Evolutionary conservation across 805 yeast genomes (phyloP).

Genomic region (Isabelozyma pseudorhagii): DNA sequence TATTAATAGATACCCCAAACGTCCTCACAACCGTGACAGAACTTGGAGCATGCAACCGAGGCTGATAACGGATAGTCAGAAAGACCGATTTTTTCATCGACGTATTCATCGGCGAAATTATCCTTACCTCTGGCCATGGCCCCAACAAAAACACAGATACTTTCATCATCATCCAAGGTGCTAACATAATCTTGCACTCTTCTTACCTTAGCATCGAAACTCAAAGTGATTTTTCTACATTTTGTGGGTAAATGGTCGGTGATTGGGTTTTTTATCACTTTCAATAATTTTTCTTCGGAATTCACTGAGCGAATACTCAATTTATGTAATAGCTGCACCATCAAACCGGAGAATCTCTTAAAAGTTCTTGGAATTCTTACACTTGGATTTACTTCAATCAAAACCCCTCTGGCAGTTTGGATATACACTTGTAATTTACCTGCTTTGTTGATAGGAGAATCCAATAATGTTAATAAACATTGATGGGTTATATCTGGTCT

Average conservation of each 20-base stretch:
- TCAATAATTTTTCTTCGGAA: constrained; percentile 89
- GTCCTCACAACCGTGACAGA: constrained; percentile 98
- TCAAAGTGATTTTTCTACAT: constrained; percentile 88
- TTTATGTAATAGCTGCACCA: constrained; percentile 95
- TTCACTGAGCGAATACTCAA: constrained; percentile 91
- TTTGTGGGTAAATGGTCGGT: constrained; percentile 96
- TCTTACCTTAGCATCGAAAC: constrained; percentile 86
- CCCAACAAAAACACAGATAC: constrained; percentile 97
- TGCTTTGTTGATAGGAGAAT: constrained; percentile 97
- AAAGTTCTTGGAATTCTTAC: constrained; percentile 98
- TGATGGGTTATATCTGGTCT: constrained; percentile 99
- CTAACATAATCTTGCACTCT: constrained; percentile 85
- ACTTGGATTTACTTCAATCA: constrained; percentile 92
- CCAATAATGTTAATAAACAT: constrained; percentile 88
- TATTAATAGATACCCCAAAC: constrained; percentile 77
- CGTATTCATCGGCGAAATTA: constrained; percentile 94
- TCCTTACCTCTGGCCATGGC: constrained; percentile 99
- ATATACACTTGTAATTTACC: constrained; percentile 95
- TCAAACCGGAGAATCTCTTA: constrained; percentile 94
- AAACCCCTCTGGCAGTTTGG: constrained; percentile 91
- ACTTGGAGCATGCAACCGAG: constrained; percentile 95
- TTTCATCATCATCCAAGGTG: constrained; percentile 81
- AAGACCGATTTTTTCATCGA: constrained; percentile 93
- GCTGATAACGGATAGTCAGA: constrained; percentile 96
- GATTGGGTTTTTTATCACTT: constrained; percentile 94